A percentile compares a stretch with the other conserved stretches of the same genome.
phyloP scores from a whole-genome alignment of 2,329 filamentous ascomycete genomes.

The Herpotrichia juniperi region DNA sequence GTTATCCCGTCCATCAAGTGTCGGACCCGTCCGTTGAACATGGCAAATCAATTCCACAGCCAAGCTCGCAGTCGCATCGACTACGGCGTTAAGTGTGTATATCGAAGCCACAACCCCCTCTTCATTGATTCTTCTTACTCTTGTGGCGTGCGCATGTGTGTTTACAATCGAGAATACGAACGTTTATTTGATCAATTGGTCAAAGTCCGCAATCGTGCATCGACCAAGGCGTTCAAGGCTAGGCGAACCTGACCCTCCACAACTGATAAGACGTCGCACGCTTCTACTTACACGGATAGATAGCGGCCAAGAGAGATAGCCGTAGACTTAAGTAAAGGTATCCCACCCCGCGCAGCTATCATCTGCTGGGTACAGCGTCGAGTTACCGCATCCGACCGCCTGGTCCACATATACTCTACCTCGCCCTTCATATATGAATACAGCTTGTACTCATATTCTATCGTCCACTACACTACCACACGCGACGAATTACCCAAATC shows the following conservation, averaged over 20 bases:
- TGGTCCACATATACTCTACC: slow-evolving; percentile 1
- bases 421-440: slow-evolving; percentile 9
- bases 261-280: slow-evolving; percentile 12
- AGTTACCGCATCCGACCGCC: slow-evolving; percentile 10
- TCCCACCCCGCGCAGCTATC: slow-evolving; percentile 5
- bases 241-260: background rate
- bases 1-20: background rate
- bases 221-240: background rate
- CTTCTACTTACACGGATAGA: background rate
- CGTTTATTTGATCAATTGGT: too few species aligned
- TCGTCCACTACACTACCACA: slow-evolving; percentile 10
- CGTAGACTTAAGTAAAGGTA: slow-evolving; percentile 3
- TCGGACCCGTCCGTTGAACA: background rate
- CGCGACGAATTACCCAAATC: slow-evolving; percentile 10
- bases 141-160: background rate
- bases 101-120: too few species aligned
- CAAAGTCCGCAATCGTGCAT: background rate
- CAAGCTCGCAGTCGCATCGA: too few species aligned
- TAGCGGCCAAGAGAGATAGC: background rate
- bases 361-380: slow-evolving; percentile 6
- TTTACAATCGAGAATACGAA: background rate
- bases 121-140: too few species aligned
- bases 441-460: slow-evolving; percentile 9
- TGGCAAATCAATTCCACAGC: too few species aligned
- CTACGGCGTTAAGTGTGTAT: too few species aligned